phyloP scores from a whole-genome alignment of 2,329 filamentous ascomycete species.

The Pseudocercospora pini-densiflorae region DNA sequence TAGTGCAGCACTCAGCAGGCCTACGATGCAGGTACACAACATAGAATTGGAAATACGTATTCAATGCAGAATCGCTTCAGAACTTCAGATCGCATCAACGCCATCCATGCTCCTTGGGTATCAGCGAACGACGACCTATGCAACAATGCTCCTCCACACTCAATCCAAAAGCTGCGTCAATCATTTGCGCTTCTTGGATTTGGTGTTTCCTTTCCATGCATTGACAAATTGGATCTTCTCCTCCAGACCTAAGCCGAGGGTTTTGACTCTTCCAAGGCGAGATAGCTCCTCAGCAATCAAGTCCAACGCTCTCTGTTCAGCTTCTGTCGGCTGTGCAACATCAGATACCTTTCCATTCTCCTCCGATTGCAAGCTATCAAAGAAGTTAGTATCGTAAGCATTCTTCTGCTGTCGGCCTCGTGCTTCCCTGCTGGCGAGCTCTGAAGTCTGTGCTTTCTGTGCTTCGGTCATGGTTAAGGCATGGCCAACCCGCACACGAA shows the following conservation, averaged over 20 bases:
- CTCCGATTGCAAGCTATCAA: constrained; percentile 49
- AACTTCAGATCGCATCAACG: neutral
- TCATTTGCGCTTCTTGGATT: constrained; percentile 24
- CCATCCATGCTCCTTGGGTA: constrained; percentile 5
- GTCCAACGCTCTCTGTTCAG: constrained; percentile 75
- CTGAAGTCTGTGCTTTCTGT: constrained; percentile 34
- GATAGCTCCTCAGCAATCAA: constrained; percentile 83
- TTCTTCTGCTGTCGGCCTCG: constrained; percentile 27
- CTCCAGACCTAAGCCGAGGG: constrained; percentile 79
- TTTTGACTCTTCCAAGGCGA: constrained; percentile 83
- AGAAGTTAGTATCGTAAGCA: constrained; percentile 51
- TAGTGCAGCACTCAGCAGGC: neutral
- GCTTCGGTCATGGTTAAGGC: constrained; percentile 55
- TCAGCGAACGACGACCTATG: neutral
- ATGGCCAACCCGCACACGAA: constrained; percentile 88
- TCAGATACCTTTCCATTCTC: constrained; percentile 34
- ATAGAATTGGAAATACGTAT: neutral
- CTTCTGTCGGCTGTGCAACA: constrained; percentile 41
- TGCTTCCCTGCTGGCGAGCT: constrained; percentile 32
- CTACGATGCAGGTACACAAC: neutral
- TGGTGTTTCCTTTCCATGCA: constrained; percentile 57
- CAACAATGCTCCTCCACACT: neutral
- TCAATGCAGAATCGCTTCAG: neutral
- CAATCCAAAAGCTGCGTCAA: neutral
- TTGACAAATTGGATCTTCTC: constrained; percentile 85